phyloP scores from a whole-genome alignment of 129 eudicot genomes.

The Arctium minus region DNA sequence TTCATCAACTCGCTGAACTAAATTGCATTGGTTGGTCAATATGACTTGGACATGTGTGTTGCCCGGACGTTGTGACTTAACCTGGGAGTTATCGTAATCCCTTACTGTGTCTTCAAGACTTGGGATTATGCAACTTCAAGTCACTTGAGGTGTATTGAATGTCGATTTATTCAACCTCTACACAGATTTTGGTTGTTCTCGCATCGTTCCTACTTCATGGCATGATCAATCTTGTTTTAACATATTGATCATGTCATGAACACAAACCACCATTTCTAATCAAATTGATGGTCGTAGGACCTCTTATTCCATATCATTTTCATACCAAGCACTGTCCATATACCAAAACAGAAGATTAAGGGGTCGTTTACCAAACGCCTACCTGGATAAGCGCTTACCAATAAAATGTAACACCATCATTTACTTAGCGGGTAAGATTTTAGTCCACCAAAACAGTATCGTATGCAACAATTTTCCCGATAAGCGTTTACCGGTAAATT shows the following conservation, averaged over 20 bases:
- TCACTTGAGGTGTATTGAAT: background rate
- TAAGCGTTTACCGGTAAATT: too few relatives aligned
- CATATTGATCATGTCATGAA: background rate
- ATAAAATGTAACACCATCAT: too few relatives aligned
- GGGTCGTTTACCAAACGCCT: too few relatives aligned
- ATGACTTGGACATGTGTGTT: background rate
- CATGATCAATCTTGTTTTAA: background rate
- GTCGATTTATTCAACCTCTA: background rate
- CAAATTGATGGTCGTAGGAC: background rate
- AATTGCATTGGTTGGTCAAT: background rate
- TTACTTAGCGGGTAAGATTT: too few relatives aligned
- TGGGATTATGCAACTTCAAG: too few relatives aligned
- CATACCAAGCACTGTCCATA: background rate
- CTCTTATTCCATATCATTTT: background rate
- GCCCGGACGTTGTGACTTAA: background rate
- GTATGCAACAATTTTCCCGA: too few relatives aligned
- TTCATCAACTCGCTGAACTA: background rate
- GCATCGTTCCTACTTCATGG: background rate
- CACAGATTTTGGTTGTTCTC: background rate
- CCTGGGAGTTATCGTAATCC: background rate
- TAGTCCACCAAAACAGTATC: too few relatives aligned
- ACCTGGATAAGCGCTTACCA: too few relatives aligned
- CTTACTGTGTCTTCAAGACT: background rate
- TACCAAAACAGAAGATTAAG: background rate
- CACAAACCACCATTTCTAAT: background rate